Base-by-base conservation (phyloP, 1,139 yeast species). In the Eremothecium cymbalariae region DNA sequence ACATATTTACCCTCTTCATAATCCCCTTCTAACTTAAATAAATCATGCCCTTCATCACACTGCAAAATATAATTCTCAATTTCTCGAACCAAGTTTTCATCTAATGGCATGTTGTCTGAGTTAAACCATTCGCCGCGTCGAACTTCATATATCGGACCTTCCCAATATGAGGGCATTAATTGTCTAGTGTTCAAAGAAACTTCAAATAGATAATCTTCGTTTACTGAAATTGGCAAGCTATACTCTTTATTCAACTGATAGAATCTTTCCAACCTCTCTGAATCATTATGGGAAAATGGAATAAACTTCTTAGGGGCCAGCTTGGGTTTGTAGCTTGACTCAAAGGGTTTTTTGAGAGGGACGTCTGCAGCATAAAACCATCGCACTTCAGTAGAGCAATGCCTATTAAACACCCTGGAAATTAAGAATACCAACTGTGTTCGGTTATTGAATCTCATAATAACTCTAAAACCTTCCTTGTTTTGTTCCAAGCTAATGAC, bases 351-450 rank as follows among this genome's bases (percentile, higher is more conserved):
- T 4, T 72, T 59, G 14, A 66, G 57, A 1, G 95, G 94, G 4
- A 74, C 58, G 51, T 85, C 95, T 0, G 86, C 77, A 1, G 94
- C 93, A 51, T 84, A 80, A 53, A 74, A 84, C 95, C 95, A 85
- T 43, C 29, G 30, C 4, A 17, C 24, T 5, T 21, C 24, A 11
- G 24, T 11, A 21, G n/a, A 5, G 5, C 12, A 21, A 13, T 13
- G 24, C 24, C 6, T 21, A 21, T 11, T 5, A 3, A 13, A 21
- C 3, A 13, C 13, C 24, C 24, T 11, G 12, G 13, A 21, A 5
- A 3, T n/a, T n/a, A n/a, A n/a, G n/a, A n/a, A n/a, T n/a, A n/a
- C n/a, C n/a, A n/a, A n/a, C n/a, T n/a, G n/a, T n/a, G n/a, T n/a
- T n/a, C n/a, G n/a, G n/a, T n/a, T n/a, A n/a, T n/a, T n/a, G n/a